A percentile compares a stretch with the other conserved stretches of the same genome.
These are phyloP conservation scores for Ogataea chonburiensis DNA, from an alignment of 805 yeast species.

Conservation along the genomic window DNA sequence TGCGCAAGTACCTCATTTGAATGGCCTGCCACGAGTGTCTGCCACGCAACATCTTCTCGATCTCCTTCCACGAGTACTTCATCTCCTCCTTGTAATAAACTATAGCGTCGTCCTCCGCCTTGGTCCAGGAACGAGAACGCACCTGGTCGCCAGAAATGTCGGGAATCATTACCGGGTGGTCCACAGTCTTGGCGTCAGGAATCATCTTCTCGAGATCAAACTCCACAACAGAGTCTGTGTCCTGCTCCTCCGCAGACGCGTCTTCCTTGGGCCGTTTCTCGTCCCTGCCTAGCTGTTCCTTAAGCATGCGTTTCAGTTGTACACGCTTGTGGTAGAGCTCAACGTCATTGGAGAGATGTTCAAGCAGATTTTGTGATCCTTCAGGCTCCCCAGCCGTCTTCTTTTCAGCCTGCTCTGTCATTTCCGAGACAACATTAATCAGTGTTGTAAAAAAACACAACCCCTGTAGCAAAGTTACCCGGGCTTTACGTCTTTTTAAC, in stretches of 20 bases:
- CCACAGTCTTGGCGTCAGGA: neutral
- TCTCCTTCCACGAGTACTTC: slow-evolving; percentile 39
- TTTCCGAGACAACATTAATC: slow-evolving; percentile 7
- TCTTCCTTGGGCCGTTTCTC: slow-evolving; percentile 5
- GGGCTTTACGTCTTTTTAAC: slow-evolving; percentile 10
- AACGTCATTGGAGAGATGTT: slow-evolving; percentile 29
- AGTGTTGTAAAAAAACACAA: slow-evolving; percentile 13
- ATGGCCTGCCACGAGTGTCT: slow-evolving; percentile 46
- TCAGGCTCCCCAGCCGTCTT: slow-evolving; percentile 4
- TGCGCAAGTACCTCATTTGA: slow-evolving; percentile 45
- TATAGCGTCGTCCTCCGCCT: slow-evolving; percentile 37
- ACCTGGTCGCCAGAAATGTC: slow-evolving; percentile 1
- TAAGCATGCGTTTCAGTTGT: slow-evolving; percentile 23
- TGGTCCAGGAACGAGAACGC: slow-evolving; percentile 32
- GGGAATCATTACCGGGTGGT: neutral
- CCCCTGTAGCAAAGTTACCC: slow-evolving; percentile 12
- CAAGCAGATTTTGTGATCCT: slow-evolving; percentile 18
- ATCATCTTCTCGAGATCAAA: neutral
- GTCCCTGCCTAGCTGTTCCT: slow-evolving; percentile 13
- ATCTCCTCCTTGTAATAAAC: slow-evolving; percentile 38
- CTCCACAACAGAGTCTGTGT: slow-evolving; percentile 1
- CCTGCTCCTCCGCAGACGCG: slow-evolving; percentile 8
- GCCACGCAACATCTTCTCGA: slow-evolving; percentile 32
- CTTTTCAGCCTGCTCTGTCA: slow-evolving; percentile 11
- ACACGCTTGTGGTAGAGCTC: slow-evolving; percentile 33